Base-by-base conservation (phyloP, 805 yeast genomes). In the Pichia ethanolica region DNA sequence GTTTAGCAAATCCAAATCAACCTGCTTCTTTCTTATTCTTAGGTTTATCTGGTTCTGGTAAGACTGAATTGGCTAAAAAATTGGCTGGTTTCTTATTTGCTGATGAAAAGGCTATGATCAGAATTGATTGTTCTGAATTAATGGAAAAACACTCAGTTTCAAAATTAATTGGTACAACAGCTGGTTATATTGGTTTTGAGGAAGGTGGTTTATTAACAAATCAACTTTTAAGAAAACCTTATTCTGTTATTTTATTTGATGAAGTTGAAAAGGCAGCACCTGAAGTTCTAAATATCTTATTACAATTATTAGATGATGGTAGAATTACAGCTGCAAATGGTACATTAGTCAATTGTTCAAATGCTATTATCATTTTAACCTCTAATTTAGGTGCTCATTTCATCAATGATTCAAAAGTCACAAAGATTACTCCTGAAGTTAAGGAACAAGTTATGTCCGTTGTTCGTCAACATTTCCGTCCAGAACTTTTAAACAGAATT, bases 211-310 rank as follows among this genome's bases (percentile, higher is more conserved):
- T 91, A 59, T 76, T 93, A 57, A 93, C 99, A 6, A 95, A 93
- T 61, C 96, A 93, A 56, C 75, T 93, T 49, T 77, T 88, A 53
- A 79, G 97, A 62, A 83, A 85, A 53, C 99, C 99, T 49, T 93
- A 93, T 71, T 88, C 97, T 6, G 99, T 93, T n/a, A 77, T 93
- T 39, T 74, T 93, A 53, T 93, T 93, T 63, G 99, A 93, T 70
- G 99, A 93, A 71, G 96, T 93, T 49, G 99, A 93, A 65, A 93
- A 93, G 70, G 99, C 99, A 14, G 96, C 96, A 7, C 99, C 99
- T 1, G 98, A 91, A 66, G 99, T 93, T 2, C 74, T 91, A 63
- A 93, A 97, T 8, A 85, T 93, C 25, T 74, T 93, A 61, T 75
- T 93, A 58, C 99, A 93, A 69, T 80, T 93, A 71, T 73, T 93